phyloP scores from a whole-genome alignment of 1,139 yeast species.

The Suhomyces choctaworum region DNA sequence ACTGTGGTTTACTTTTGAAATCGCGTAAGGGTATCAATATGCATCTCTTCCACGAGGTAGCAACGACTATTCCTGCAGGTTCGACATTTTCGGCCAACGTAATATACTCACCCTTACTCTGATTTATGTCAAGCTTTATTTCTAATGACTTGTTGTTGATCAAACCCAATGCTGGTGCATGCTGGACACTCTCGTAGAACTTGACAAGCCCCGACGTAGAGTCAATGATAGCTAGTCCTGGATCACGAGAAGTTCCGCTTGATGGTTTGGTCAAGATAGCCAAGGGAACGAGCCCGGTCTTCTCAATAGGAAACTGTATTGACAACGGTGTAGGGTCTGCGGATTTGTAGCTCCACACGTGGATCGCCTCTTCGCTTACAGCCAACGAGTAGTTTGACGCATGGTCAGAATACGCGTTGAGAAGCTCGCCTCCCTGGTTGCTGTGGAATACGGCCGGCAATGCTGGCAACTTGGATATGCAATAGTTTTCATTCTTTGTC shows the following conservation, averaged over 20 bases:
- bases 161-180: slow-evolving; percentile 67
- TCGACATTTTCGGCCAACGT: slow-evolving; percentile 62
- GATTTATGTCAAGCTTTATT: slow-evolving; percentile 36
- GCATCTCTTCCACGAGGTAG: slow-evolving; percentile 72
- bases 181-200: slow-evolving; percentile 68
- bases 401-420: slow-evolving; percentile 56
- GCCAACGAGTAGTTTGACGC: slow-evolving; percentile 56
- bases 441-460: slow-evolving; percentile 46
- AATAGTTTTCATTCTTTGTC: slow-evolving; percentile 60
- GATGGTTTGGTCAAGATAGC: slow-evolving; percentile 69
- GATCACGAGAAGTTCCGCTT: slow-evolving; percentile 57
- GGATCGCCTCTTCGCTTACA: slow-evolving; percentile 50
- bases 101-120: slow-evolving; percentile 53
- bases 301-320: slow-evolving; percentile 42
- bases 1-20: slow-evolving; percentile 60
- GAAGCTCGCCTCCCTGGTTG: slow-evolving; percentile 15
- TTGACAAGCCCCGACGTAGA: slow-evolving; percentile 55
- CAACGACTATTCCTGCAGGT: slow-evolving; percentile 71
- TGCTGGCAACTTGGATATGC: slow-evolving; percentile 62
- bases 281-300: slow-evolving; percentile 37
- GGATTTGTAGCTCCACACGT: slow-evolving; percentile 71
- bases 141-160: slow-evolving; percentile 45
- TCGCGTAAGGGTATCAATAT: slow-evolving; percentile 66
- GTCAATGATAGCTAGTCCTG: slow-evolving; percentile 66
- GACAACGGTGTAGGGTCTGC: slow-evolving; percentile 61